phyloP scores from a whole-genome alignment of 805 yeast genomes.

The Ogataea paradorogensis region DNA sequence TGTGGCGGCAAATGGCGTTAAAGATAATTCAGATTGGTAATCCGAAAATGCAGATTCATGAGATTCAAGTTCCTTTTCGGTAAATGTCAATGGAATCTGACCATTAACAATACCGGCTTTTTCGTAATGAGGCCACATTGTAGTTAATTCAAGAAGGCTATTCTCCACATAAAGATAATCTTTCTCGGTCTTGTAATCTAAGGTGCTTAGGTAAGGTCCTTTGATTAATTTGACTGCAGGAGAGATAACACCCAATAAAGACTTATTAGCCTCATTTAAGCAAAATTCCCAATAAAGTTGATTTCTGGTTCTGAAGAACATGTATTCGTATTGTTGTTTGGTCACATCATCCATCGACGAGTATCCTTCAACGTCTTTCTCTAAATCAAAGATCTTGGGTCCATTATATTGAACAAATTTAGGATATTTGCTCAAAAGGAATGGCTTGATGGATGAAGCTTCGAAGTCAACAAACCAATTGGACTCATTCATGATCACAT shows the following conservation, averaged over 20 bases:
- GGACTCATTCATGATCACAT: slow-evolving; percentile 55
- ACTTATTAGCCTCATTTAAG: slow-evolving; percentile 60
- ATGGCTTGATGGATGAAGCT: slow-evolving; percentile 76
- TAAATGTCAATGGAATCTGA: slow-evolving; percentile 39
- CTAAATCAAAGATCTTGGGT: slow-evolving; percentile 74
- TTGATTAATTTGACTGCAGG: slow-evolving; percentile 74
- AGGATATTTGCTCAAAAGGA: slow-evolving; percentile 74
- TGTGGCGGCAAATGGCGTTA: slow-evolving; percentile 83
- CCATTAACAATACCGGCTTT: slow-evolving; percentile 54
- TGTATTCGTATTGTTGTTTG: slow-evolving; percentile 77
- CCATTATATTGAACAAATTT: slow-evolving; percentile 84
- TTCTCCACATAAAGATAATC: slow-evolving; percentile 67
- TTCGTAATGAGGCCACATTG: slow-evolving; percentile 66
- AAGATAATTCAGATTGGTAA: slow-evolving; percentile 65
- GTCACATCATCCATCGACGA: slow-evolving; percentile 66
- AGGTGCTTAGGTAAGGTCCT: slow-evolving; percentile 58
- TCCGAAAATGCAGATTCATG: slow-evolving; percentile 58
- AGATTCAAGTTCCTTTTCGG: slow-evolving; percentile 55
- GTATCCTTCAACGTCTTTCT: slow-evolving; percentile 71
- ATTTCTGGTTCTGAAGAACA: slow-evolving; percentile 86
- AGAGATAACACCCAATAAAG: slow-evolving; percentile 76
- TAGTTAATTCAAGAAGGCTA: slow-evolving; percentile 59
- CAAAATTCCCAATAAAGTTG: slow-evolving; percentile 85
- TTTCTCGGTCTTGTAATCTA: slow-evolving; percentile 53
- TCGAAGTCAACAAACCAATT: slow-evolving; percentile 78